Base-by-base conservation (phyloP, 2,329 filamentous ascomycete genomes). In the Nemania serpens region DNA sequence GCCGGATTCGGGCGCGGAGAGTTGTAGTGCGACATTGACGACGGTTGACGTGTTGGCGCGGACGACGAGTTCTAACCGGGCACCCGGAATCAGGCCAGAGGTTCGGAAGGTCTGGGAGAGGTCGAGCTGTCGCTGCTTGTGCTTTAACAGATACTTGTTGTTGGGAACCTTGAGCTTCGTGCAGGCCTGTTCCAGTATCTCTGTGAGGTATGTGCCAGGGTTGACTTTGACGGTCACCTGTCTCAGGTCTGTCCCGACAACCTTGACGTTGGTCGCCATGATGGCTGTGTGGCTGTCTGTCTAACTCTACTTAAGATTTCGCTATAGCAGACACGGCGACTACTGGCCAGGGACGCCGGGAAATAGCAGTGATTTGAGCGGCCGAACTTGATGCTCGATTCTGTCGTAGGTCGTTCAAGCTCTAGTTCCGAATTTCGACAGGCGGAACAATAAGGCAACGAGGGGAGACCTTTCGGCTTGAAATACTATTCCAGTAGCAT, bases 1-100 rank as follows among this genome's bases (percentile, higher is more conserved):
- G 46, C 79, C 80, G 18, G 84, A 86, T 72, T 95, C 90, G 20
- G 88, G 85, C 37, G 88, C 83, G 3, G 92, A 91, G 29, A 97
- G 80, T 72, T 96, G 91, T 12, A 99, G 80, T n/a, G 91, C 94
- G 43, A 99, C 89, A 42, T 90, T 93, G 58, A 99, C 89, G 49
- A 90, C 89, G 1, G 91, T 89, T 0, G 93, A 90, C 0, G 93
- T 95, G 59, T 91, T 91, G 47, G 93, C 95, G 61, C 90, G 88
- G 72, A 91, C 88, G 20, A 97, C 89, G 51, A 99, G 90, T 73
- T 98, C 93, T 60, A 99, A 86, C 73, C 96, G 96, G 61, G 95
- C 94, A 63, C 95, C 95, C 39, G 91, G 85, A 12, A 84, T 82
- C 5, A 99, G 88, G 51, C 93, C 91, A 5, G 93, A 90, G 29